Evolutionary conservation across 192 early-diverging fungal species (phyloP).

Genomic region (Pecoramyces ruminantium): DNA sequence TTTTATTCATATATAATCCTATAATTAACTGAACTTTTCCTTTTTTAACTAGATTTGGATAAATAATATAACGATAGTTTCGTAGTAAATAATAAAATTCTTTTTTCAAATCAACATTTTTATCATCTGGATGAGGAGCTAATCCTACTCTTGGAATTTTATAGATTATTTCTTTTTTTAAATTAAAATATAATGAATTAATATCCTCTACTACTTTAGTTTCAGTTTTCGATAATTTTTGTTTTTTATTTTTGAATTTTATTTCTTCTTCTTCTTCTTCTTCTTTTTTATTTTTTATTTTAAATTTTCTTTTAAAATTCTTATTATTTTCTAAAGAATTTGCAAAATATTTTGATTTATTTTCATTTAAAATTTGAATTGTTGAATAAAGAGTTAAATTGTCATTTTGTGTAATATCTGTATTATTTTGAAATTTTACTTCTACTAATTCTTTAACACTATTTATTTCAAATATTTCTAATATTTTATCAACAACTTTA

Average conservation of each 20-base stretch:
- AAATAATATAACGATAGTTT: neutral
- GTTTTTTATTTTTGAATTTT: too few relatives aligned
- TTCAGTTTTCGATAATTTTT: too few relatives aligned
- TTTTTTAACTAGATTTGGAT: neutral
- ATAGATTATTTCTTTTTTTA: neutral
- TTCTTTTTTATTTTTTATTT: too few relatives aligned
- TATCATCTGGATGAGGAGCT: neutral
- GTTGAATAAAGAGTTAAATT: neutral
- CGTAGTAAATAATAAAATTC: neutral
- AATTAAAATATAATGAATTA: neutral
- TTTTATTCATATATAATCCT: neutral
- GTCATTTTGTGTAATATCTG: neutral
- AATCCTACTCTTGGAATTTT: neutral
- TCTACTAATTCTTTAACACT: neutral
- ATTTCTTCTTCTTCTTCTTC: too few relatives aligned
- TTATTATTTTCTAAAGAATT: too few relatives aligned
- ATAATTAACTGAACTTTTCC: neutral
- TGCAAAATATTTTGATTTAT: too few relatives aligned
- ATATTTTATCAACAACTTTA: neutral
- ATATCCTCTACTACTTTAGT: too few relatives aligned
- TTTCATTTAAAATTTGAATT: too few relatives aligned
- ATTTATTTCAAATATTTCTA: neutral
- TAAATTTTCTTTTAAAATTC: too few relatives aligned
- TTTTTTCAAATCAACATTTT: neutral
- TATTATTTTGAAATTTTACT: neutral